Evolutionary conservation across 257 asterid species (phyloP), one percentile per base, ranked within the genome.

Genomic region (Nicotiana tabacum): DNA sequence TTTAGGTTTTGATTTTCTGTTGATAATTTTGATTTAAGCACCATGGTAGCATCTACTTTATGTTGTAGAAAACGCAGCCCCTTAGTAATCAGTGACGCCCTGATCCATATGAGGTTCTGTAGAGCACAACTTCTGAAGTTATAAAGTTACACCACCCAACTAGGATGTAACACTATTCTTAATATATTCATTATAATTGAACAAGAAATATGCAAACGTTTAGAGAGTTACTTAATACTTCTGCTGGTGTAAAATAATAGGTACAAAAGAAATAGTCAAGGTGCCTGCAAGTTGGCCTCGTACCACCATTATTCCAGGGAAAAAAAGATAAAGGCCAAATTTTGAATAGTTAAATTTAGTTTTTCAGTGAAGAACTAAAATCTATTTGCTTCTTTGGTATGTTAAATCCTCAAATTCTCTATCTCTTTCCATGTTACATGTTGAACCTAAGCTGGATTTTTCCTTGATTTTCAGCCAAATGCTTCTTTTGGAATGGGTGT

Each of bases 401-500:
- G 5, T 70, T n/a, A 70, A 43, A 43, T 21, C 13, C 33, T 43
- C 18, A 5, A 9, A 18, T 68, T 33, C 9, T 66, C 11, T 11
- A 32, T 70, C 78, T 9, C 17, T 10, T 43, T 70, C 17, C 78
- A 39, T 43, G 35, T 39, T 4, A 43, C 12, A 4, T 6, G 46
- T 72, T 24, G 39, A 46, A 15, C 46, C 24, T 72, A 29, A 32
- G 10, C 13, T 74, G 9, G 61, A 6, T 6, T 6, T 24, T 46
- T 27, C 78, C 5, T 29, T 6, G 27, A 69, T 6, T 77, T 79
- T 18, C 86, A 92, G 97, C 86, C 84, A 67, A 90, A 90, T 89
- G 94, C 91, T 17, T 84, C 90, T 83, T 89, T 90, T 3, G 92
- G 91, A 21, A 87, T 92, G 95, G 89, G 90, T 16, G 88, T 91